phyloP scores from a whole-genome alignment of 208 protist genomes.

The Leishmania braziliensis region DNA sequence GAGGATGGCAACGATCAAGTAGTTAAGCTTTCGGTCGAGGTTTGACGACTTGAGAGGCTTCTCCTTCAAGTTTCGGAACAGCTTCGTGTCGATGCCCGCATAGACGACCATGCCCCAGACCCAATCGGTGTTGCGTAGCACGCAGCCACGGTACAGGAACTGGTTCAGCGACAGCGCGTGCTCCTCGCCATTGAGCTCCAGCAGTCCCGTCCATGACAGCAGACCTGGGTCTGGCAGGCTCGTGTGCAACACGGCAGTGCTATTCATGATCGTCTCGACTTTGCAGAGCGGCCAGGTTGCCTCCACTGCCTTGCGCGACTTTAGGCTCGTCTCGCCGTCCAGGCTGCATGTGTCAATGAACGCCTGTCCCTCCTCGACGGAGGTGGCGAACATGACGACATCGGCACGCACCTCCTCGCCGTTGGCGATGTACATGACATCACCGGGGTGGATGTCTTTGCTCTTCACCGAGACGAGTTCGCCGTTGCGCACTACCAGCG shows the following conservation, averaged over 20 bases:
- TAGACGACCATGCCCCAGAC: slow-evolving; percentile 94
- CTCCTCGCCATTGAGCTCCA: slow-evolving; percentile 61
- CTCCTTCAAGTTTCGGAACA: slow-evolving; percentile 91
- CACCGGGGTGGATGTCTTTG: slow-evolving; percentile 73
- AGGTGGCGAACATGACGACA: slow-evolving; percentile 81
- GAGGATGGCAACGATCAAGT: slow-evolving; percentile 79
- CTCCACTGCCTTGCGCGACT: slow-evolving; percentile 75
- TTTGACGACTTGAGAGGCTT: slow-evolving; percentile 87
- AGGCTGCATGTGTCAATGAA: slow-evolving; percentile 94
- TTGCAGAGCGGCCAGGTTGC: slow-evolving; percentile 56
- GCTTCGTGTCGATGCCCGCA: slow-evolving; percentile 92
- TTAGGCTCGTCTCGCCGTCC: slow-evolving; percentile 91
- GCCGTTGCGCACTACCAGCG: slow-evolving; percentile 57
- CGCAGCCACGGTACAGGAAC: slow-evolving; percentile 90
- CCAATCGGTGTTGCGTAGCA: slow-evolving; percentile 93
- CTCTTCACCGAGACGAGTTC: slow-evolving; percentile 52
- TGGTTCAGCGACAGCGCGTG: slow-evolving; percentile 75
- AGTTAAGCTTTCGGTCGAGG: slow-evolving; percentile 87
- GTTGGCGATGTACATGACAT: slow-evolving; percentile 77
- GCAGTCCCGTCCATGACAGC: slow-evolving; percentile 74
- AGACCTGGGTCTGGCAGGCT: slow-evolving; percentile 67
- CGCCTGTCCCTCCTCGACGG: slow-evolving; percentile 72
- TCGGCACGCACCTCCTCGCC: slow-evolving; percentile 90
- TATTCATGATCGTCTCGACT: slow-evolving; percentile 32
- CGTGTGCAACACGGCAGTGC: slow-evolving; percentile 52